Evolutionary conservation across 176 grass and related monocot genomes (phyloP).

Genomic region (Ananas comosus): DNA sequence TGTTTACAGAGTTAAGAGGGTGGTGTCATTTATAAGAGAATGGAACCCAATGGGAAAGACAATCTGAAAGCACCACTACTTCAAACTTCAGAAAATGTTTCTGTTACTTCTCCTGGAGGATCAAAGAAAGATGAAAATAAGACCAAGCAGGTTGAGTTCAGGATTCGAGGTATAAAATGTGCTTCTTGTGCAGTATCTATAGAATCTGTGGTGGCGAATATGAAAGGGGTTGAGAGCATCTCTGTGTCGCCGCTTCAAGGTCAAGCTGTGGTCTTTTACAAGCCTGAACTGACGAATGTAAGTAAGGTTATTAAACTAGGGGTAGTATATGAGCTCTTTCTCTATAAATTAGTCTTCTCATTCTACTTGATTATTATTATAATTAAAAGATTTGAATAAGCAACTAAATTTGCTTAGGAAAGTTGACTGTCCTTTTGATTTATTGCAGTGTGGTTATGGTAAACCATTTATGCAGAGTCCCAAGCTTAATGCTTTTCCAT

Average conservation of each 20-base stretch:
- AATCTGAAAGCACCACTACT: slow-evolving; percentile 64
- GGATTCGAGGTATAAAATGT: slow-evolving; percentile 59
- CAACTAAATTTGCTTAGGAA: not conserved
- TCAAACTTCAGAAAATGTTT: not conserved
- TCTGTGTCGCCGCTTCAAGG: slow-evolving; percentile 67
- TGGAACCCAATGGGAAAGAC: slow-evolving; percentile 29
- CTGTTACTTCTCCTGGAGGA: slow-evolving; percentile 14
- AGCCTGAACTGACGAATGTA: slow-evolving; percentile 59
- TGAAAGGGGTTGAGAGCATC: slow-evolving; percentile 78
- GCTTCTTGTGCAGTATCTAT: slow-evolving; percentile 66
- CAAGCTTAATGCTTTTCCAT: no score
- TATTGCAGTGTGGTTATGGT: no score
- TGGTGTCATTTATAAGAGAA: not conserved
- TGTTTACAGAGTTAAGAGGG: not conserved
- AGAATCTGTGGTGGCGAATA: slow-evolving; percentile 52
- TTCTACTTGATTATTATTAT: not conserved
- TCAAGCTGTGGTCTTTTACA: slow-evolving; percentile 53
- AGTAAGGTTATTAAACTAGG: slow-evolving; percentile 10
- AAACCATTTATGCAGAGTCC: no score
- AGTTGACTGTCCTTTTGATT: not conserved
- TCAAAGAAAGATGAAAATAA: slow-evolving; percentile 27
- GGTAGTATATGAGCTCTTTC: not conserved
- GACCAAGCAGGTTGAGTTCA: slow-evolving; percentile 48
- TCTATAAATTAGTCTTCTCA: not conserved
- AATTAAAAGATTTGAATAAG: not conserved